Evolutionary conservation across 2,329 filamentous ascomycete genomes (phyloP), one percentile per base, ranked within the genome.

Genomic region (Cadophora sp.): DNA sequence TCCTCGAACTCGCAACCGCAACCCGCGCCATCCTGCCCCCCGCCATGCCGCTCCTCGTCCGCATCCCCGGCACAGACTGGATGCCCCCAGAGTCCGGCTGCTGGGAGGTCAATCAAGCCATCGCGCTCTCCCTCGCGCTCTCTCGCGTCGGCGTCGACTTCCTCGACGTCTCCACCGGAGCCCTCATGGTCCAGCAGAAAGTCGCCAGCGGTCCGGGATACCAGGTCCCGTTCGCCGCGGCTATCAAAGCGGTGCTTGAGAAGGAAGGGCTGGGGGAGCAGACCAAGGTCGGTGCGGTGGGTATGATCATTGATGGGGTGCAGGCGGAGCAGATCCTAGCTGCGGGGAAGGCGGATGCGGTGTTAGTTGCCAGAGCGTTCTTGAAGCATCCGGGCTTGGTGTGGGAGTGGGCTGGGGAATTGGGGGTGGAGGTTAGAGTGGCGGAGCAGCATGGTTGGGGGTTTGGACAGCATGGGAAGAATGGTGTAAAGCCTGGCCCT

Each of bases 61-160:
- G 92, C 31, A 86, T 94, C 72, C 90, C 87, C n/a, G 90, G 89
- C 0, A 89, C 89, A 0, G 92, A 94, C 74, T 94, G 90, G 90
- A 84, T 94, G 0, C 89, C 92, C 68, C 79, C 82, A 11, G 83
- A 62, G 2, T 43, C 85, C 68, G 83, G 85, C 61, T 87, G 86
- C 75, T 95, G 92, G 92, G 90, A 85, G 0, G 73, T 87, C 4
- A 85, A 89, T 26, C 85, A 94, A 64, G 89, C 87, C 0, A 83
- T 88, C 50, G 81, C 82, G 62, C 84, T 95, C 1, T 89, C 91
- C 0, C 56, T 72, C 64, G 89, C 87, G 0, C 81, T 94, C 0
- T 88, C 88, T 0, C 84, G 87, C 19, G 19, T 22, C 14, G 92
- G 92, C 2, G 87, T 95, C 2, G 92, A 96, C 76, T 81, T 95